Conservation (phyloP, 495 filamentous ascomycete genomes). For the Schizothecium vesticola region DNA sequence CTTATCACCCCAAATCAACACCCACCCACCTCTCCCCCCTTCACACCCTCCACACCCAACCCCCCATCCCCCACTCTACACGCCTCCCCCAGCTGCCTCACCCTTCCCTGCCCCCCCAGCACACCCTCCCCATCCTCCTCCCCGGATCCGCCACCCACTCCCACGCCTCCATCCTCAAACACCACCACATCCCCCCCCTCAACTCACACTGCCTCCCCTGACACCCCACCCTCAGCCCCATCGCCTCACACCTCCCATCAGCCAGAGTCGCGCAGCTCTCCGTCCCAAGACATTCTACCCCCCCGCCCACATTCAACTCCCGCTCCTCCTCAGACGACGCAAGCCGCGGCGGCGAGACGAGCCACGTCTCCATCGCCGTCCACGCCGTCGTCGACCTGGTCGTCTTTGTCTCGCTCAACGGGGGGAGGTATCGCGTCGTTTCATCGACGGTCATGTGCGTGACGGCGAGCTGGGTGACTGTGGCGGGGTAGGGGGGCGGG, state of each 20-base stretch:
- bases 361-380: constrained; percentile 8
- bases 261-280: not conserved
- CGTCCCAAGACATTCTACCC: not conserved
- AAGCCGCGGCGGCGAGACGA: not conserved
- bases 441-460: constrained; percentile 3
- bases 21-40: constrained; percentile 8
- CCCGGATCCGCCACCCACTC: constrained; percentile 3
- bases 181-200: constrained; percentile 13
- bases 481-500: constrained; percentile 2
- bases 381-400: not conserved
- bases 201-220: constrained; percentile 9
- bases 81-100: constrained; percentile 14
- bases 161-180: constrained; percentile 12
- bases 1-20: constrained; percentile 1
- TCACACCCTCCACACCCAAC: constrained; percentile 9
- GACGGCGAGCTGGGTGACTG: constrained; percentile 7
- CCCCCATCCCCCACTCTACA: constrained; percentile 13
- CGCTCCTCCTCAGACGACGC: not conserved
- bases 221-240: constrained; percentile 13
- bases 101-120: constrained; percentile 13
- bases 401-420: not conserved
- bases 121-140: constrained; percentile 15
- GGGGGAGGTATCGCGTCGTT: not conserved
- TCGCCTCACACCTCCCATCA: not conserved
- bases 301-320: not conserved